phyloP scores from a whole-genome alignment of 768 basidiomycete species.

The Phylloporus rhodoxanthus region DNA sequence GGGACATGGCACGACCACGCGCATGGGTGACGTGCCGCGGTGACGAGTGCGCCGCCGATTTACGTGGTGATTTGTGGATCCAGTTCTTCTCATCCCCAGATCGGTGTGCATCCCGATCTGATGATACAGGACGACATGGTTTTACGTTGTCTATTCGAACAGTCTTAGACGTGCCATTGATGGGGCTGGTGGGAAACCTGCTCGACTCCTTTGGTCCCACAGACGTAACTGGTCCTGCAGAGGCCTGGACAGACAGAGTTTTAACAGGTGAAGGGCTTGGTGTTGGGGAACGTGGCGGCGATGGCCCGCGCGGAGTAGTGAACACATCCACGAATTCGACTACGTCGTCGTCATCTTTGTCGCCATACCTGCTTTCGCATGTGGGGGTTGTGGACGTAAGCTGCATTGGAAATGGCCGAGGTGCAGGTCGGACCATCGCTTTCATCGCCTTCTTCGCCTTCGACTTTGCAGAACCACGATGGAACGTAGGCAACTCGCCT shows the following conservation, averaged over 20 bases:
- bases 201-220: neutral
- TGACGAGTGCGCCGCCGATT: constrained; percentile 21
- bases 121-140: neutral
- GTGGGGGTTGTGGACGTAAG: neutral
- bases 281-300: constrained; percentile 20
- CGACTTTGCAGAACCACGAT: constrained; percentile 7
- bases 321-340: constrained; percentile 19
- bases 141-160: neutral
- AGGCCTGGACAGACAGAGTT: neutral
- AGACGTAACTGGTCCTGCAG: neutral
- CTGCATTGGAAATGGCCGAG: constrained; percentile 27
- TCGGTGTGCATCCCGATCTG: neutral
- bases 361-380: neutral
- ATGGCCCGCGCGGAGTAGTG: constrained; percentile 15
- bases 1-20: constrained; percentile 9
- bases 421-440: constrained; percentile 1
- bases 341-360: neutral
- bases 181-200: constrained; percentile 15
- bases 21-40: constrained; percentile 11
- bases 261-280: constrained; percentile 14
- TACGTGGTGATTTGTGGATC: constrained; percentile 22
- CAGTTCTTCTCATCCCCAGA: constrained; percentile 5
- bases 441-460: neutral
- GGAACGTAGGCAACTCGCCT: constrained; percentile 18
- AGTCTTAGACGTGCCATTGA: neutral